These are phyloP conservation scores for Corylus heterophylla DNA, from an alignment of 306 rosid species.

Conservation along the genomic window DNA sequence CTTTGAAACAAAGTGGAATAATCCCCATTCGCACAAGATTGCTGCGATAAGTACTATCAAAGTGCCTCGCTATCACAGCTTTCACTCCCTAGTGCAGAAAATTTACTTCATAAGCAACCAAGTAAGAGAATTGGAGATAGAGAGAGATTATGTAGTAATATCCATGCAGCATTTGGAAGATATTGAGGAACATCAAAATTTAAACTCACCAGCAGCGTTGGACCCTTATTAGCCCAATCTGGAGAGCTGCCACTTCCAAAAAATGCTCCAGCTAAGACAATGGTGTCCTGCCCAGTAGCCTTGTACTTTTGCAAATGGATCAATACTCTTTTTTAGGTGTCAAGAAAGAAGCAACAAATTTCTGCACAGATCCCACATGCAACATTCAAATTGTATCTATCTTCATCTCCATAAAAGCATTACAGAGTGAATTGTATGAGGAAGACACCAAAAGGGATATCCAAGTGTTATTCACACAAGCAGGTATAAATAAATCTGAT, in stretches of 20 bases:
- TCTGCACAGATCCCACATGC: no score
- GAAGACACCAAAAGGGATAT: no score
- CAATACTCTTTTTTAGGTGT: neutral
- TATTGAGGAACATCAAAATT: no score
- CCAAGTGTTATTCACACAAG: no score
- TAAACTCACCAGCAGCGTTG: slow-evolving; percentile 29
- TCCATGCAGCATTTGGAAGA: neutral
- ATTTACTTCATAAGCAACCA: slow-evolving; percentile 2
- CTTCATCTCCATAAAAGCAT: neutral
- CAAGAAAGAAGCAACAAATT: no score
- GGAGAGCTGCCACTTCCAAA: slow-evolving; percentile 47
- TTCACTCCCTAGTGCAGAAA: slow-evolving; percentile 35
- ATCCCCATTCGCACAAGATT: slow-evolving; percentile 23
- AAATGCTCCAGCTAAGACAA: slow-evolving; percentile 44
- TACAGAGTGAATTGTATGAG: neutral
- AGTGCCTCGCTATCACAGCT: slow-evolving; percentile 50
- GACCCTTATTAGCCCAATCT: slow-evolving; percentile 57
- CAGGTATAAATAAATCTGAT: no score
- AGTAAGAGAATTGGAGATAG: neutral
- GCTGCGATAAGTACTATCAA: slow-evolving; percentile 38
- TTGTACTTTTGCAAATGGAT: slow-evolving; percentile 34
- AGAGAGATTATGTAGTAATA: neutral
- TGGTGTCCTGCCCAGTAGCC: slow-evolving; percentile 33
- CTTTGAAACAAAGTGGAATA: slow-evolving; percentile 21
- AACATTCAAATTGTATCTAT: neutral